Conservation (phyloP, 2,329 filamentous ascomycete genomes). For the Ambrosiella beaveri region DNA sequence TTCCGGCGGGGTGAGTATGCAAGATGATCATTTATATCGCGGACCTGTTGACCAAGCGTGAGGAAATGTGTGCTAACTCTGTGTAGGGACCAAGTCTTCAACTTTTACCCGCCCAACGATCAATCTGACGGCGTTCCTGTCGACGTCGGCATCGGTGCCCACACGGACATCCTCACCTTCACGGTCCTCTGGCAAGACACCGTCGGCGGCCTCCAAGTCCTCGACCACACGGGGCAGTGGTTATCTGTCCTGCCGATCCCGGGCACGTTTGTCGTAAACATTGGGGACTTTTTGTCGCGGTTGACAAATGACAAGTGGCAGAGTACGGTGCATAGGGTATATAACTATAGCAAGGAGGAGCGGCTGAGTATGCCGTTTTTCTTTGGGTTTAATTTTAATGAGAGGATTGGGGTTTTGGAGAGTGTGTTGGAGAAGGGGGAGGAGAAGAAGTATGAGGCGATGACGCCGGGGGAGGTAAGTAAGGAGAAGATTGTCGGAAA, state of each 20-base stretch:
- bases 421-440: background rate
- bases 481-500: background rate
- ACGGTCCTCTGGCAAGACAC: constrained; percentile 22
- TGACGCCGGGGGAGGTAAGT: background rate
- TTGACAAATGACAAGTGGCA: constrained; percentile 16
- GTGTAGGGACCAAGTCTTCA: constrained; percentile 20
- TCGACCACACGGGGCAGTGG: constrained; percentile 16
- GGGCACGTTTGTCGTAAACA: constrained; percentile 17
- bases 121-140: constrained; percentile 16
- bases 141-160: constrained; percentile 27
- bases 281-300: constrained; percentile 17
- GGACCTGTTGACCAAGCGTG: too few relatives aligned
- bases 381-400: constrained; percentile 36
- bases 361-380: constrained; percentile 40
- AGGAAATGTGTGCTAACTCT: background rate
- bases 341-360: constrained; percentile 24
- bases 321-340: constrained; percentile 20
- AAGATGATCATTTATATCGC: constrained; percentile 18
- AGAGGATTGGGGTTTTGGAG: constrained; percentile 18
- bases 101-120: constrained; percentile 27
- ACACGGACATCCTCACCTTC: constrained; percentile 28
- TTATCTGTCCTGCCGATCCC: constrained; percentile 16
- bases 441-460: background rate
- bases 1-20: constrained; percentile 26
- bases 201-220: constrained; percentile 18